Base-by-base conservation (phyloP, 768 basidiomycete species). In the Amanita thiersii region DNA sequence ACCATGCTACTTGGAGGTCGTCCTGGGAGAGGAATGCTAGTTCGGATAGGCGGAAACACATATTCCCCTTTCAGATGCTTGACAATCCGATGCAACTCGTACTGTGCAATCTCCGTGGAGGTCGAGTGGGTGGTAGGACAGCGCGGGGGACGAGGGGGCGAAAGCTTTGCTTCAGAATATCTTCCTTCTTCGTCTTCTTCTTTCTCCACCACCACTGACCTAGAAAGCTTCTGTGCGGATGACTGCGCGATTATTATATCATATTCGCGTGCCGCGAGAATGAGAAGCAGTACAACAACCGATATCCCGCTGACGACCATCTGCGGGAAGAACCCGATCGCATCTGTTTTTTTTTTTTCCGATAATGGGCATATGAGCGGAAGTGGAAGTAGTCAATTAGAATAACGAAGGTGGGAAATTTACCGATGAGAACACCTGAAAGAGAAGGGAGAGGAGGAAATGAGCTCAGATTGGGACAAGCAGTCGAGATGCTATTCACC, bases 291-390 rank as follows among this genome's bases (percentile, higher is more conserved):
- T n/a, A 54, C 40, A 20, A 72, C 55, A 11, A 61, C 59, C 7
- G 66, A 69, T 1, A 64, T 52, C 5, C 63, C 61, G n/a, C 62
- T 54, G 20, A 72, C 54, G 18, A 74, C 57, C 70, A 78, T 75
- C 52, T 79, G 76, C 4, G 75, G 73, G 51, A 79, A 77, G 53
- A 68, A 74, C 1, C 75, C 77, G 35, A 79, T 74, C 33, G 59
- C 59, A 49, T 77, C 73, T 76, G 42, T n/a, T n/a, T n/a, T n/a
- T n/a, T n/a, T 14, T 36, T 12, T n/a, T 25, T 4, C 18, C 19
- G 1, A 25, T 28, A 5, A 28, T 21, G 3, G 15, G 12, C 15
- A 24, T 11, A 28, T 4, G 23, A 8, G 8, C 10, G 9, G 15
- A 6, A 11, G 24, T 15, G 5, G 14, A 18, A 3, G 8, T 12